Base-by-base conservation (phyloP, 805 yeast species). In the Candida lessepsii region DNA sequence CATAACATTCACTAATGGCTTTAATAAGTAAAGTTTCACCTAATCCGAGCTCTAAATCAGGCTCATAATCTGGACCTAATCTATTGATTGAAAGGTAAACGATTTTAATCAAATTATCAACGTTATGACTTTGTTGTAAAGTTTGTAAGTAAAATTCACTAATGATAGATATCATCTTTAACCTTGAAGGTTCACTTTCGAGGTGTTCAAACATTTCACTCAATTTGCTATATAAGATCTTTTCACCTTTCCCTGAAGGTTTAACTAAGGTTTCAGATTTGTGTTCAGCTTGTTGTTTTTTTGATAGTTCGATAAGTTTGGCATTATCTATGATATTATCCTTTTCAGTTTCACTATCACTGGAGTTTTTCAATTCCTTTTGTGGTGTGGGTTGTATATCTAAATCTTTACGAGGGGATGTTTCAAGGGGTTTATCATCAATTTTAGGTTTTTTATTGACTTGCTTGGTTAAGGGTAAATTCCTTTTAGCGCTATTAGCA, bases 11-110 rank as follows among this genome's bases (percentile, higher is more conserved):
- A 25, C 89, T 80, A 29, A 93, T 78, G 0, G 98, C 93, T 54
- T 90, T 93, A 53, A 90, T 80, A 19, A 93, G 66, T 9, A 93
- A 58, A 2, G 95, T 81, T 60, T 93, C 99, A 13, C 99, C 99
- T 2, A 93, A 71, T 0, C 99, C 99, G 18, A 93, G 69, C 56
- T 93, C 99, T 42, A 91, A 66, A 21, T 95, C 97, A 2, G 74
- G 72, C 56, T 88, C 96, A 56, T 93, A 93, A 58, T 93, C 99
- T 0, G 99, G 99, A 0, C 97, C 96, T 8, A 90, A 65, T 45
- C 91, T 70, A 58, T 91, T 91, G 57, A 91, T 89, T 63, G 86
- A 85, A 13, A 93, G 71, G 52, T 91, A 93, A 1, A 90, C 84
- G 1, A 87, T 80, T 40, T 77, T 79, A 5, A 86, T 72, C 39